Conservation (phyloP, 1,284 basidiomycete genomes). For the Fomitopsis palustris region DNA sequence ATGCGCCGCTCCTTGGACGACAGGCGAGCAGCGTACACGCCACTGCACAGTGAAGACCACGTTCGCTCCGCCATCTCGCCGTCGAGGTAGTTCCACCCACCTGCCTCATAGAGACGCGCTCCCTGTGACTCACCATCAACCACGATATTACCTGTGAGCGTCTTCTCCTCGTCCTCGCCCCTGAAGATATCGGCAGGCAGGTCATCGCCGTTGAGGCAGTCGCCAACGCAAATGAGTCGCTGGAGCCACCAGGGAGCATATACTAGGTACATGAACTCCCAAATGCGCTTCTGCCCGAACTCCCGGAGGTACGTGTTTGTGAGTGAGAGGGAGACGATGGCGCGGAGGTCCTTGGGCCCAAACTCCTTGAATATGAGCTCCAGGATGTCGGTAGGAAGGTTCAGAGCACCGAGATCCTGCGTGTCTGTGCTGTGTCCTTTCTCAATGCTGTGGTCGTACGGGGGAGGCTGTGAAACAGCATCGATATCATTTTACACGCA, state of each 20-base stretch:
- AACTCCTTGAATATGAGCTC: neutral
- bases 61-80: neutral
- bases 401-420: neutral
- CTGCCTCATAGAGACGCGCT: neutral
- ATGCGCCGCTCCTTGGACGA: neutral
- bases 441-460: neutral
- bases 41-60: neutral
- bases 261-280: neutral
- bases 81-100: neutral
- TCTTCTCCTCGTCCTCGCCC: neutral
- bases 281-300: constrained; percentile 4
- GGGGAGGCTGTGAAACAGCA: neutral
- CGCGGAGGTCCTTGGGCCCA: neutral
- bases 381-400: constrained; percentile 1
- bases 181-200: constrained; percentile 12
- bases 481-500: too few species aligned
- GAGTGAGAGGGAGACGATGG: constrained; percentile 4
- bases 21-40: neutral
- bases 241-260: constrained; percentile 5
- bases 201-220: neutral
- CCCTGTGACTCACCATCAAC: neutral
- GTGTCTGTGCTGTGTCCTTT: neutral
- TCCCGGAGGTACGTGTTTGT: constrained; percentile 10
- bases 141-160: constrained; percentile 1
- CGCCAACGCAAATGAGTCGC: constrained; percentile 17